phyloP scores from a whole-genome alignment of 139 green algal genomes.

The Yamagishiella unicocca region DNA sequence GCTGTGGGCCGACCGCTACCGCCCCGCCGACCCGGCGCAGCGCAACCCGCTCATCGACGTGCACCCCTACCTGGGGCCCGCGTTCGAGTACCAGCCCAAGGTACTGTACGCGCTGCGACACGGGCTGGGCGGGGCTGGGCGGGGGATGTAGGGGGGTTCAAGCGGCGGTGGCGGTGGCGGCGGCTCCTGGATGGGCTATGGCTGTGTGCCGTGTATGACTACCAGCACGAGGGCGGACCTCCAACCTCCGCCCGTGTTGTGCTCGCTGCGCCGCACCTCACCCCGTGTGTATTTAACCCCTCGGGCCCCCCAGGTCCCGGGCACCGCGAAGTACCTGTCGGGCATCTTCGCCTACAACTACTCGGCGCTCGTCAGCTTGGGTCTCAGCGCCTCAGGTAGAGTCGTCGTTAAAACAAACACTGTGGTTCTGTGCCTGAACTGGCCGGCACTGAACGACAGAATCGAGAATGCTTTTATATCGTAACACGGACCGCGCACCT shows the following conservation, averaged over 20 bases:
- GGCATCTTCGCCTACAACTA: constrained; percentile 67
- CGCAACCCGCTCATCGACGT: constrained; percentile 60
- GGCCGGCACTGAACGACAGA: too few species aligned
- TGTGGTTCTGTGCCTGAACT: too few species aligned
- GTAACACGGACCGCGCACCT: too few species aligned
- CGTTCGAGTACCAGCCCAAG: constrained; percentile 60
- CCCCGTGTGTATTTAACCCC: not conserved
- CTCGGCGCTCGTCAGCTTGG: constrained; percentile 55
- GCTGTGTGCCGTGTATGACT: not conserved
- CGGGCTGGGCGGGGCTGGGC: not conserved
- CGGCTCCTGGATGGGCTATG: too few species aligned
- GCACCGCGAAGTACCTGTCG: constrained; percentile 44
- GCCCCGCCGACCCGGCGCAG: not conserved
- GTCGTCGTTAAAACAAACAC: too few species aligned
- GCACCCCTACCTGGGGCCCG: constrained; percentile 63
- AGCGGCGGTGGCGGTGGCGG: too few species aligned
- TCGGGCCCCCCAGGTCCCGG: constrained; percentile 39
- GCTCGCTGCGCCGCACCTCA: not conserved
- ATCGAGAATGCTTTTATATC: too few species aligned
- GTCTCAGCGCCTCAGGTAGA: constrained; percentile 49
- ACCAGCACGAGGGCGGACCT: too few species aligned
- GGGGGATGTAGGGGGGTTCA: too few species aligned
- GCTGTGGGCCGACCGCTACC: constrained; percentile 49
- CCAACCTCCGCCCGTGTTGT: not conserved
- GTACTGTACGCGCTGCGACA: too few species aligned